Evolutionary conservation across 1,284 basidiomycete genomes (phyloP).

Genomic region (Austroboletus novae-zelandiae): DNA sequence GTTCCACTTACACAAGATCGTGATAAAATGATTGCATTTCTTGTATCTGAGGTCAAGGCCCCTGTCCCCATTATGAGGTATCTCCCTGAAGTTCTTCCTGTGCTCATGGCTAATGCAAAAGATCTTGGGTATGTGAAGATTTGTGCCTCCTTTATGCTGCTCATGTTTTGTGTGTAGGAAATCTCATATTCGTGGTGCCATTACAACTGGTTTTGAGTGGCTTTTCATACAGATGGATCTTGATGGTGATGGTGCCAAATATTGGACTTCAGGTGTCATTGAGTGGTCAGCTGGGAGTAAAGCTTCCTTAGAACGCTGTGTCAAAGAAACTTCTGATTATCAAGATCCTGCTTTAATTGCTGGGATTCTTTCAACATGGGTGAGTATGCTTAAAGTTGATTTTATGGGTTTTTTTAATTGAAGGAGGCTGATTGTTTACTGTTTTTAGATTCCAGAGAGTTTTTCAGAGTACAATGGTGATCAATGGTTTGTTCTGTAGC

Average conservation of each 20-base stretch:
- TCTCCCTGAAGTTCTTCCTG: not conserved
- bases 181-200: not conserved
- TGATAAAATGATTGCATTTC: not conserved
- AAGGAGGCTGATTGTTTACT: not conserved
- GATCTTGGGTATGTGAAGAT: not conserved
- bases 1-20: not conserved
- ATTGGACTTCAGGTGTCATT: not conserved
- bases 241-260: not conserved
- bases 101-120: not conserved
- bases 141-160: not conserved
- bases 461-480: not conserved
- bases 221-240: not conserved
- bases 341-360: not conserved
- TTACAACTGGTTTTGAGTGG: not conserved
- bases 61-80: not conserved
- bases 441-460: not conserved
- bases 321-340: too few relatives aligned
- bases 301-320: too few relatives aligned
- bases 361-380: constrained; percentile 2
- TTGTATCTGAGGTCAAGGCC: not conserved
- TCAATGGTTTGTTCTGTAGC: constrained; percentile 1
- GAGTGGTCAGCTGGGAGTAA: not conserved
- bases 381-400: not conserved
- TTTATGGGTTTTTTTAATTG: not conserved
- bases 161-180: constrained; percentile 1